Conservation (phyloP, 2,329 filamentous ascomycete species). For the Botryosphaeria dothidea region DNA sequence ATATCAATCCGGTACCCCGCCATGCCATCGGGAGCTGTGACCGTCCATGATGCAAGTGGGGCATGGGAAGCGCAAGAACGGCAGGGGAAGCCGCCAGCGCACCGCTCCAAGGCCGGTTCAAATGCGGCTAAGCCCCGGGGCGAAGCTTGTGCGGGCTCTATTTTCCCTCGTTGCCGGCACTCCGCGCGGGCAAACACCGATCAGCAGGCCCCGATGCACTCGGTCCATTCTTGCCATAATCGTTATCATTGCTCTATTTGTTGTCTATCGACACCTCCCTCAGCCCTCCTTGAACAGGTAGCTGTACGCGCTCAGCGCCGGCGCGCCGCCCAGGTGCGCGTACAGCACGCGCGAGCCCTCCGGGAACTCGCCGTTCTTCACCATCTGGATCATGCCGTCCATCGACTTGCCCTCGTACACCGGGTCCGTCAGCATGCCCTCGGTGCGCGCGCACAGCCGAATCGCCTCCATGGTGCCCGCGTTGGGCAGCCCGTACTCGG, state of each 20-base stretch:
- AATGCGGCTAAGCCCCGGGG: background rate
- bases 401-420: constrained; percentile 77
- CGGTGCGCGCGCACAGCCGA: constrained; percentile 65
- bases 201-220: background rate
- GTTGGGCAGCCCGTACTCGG: constrained; percentile 68
- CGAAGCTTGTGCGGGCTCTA: background rate
- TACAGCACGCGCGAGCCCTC: constrained; percentile 67
- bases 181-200: background rate
- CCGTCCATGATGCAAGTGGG: constrained; percentile 17
- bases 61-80: background rate
- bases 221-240: background rate
- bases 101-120: background rate
- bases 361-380: constrained; percentile 62
- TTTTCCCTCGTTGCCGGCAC: background rate
- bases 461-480: constrained; percentile 67
- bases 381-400: constrained; percentile 70
- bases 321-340: constrained; percentile 69
- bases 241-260: background rate
- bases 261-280: background rate
- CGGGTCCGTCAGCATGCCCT: constrained; percentile 73
- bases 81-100: background rate
- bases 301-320: constrained; percentile 67
- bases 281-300: constrained; percentile 18
- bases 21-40: background rate
- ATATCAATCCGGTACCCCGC: background rate